Evolutionary conservation across 352 stramenopile genomes (phyloP).

Genomic region (Pythium rhizo-oryzae): DNA sequence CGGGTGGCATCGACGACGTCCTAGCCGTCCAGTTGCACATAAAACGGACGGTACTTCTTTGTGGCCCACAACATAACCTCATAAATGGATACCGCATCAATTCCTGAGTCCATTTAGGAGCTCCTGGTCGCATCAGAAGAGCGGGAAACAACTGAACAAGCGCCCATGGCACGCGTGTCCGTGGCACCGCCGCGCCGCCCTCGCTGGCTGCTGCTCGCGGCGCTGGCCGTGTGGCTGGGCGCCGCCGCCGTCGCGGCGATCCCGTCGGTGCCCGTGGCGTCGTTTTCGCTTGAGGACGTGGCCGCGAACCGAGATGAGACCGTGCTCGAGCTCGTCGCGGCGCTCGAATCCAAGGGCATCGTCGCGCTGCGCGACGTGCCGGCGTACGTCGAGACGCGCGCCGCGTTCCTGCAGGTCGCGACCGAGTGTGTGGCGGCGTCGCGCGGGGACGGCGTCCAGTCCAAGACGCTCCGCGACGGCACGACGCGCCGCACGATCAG

Average conservation of each 20-base stretch:
- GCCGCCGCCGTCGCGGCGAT: background rate
- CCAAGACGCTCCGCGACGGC: constrained; percentile 29
- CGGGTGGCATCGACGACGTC: background rate
- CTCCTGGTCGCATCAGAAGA: too few species aligned
- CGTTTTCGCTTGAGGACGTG: constrained; percentile 12
- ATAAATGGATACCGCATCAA: too few species aligned
- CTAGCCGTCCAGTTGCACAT: background rate
- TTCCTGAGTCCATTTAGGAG: too few species aligned
- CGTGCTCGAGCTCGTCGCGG: constrained; percentile 13
- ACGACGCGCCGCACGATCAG: constrained; percentile 31
- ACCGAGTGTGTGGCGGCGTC: constrained; percentile 22
- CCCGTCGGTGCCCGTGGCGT: constrained; percentile 6
- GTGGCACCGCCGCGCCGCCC: too few species aligned
- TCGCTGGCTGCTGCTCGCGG: background rate
- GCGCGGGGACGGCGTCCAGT: constrained; percentile 5
- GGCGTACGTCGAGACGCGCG: constrained; percentile 22
- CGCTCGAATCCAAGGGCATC: constrained; percentile 27
- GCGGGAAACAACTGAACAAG: too few species aligned
- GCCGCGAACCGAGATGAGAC: constrained; percentile 9
- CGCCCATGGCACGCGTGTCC: too few species aligned
- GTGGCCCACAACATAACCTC: too few species aligned
- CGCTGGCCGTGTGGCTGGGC: background rate
- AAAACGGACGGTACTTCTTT: background rate
- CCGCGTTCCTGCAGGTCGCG: constrained; percentile 15
- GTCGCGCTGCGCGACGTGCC: constrained; percentile 27